Evolutionary conservation across 441 rosid species (phyloP), one percentile per base, ranked within the genome.

Genomic region (Metrosideros polymorpha): DNA sequence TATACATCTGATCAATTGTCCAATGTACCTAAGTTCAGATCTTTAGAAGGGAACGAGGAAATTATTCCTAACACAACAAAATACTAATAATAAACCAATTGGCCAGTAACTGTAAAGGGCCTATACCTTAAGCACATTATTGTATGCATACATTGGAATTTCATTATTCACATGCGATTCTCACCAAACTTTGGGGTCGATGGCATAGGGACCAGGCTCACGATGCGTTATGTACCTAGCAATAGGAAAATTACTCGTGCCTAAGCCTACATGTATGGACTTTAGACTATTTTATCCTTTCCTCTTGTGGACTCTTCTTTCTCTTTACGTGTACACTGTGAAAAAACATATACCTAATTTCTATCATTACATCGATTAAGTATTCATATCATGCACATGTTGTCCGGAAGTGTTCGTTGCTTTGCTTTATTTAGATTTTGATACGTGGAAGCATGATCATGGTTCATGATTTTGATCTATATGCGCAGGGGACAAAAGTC

Each of bases 401-500:
- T 5, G 3, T 35, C n/a, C 79, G 19, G 79, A 22, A 35, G 51
- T 39, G n/a, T 84, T 14, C 49, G 49, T 49, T n/a, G 35, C 42
- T 43, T 49, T 82, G 24, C 42, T 30, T 82, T 17, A 50, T 49
- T 45, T n/a, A 27, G 39, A n/a, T 49, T 47, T 49, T 82, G 18
- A 45, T 24, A 19, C 0, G n/a, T 66, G n/a, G 79, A 22, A 24
- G 45, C 79, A 49, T 57, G 82, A 43, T 30, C 42, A 82, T 42
- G 19, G 30, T 29, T 32, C 59, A 35, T 66, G 9, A 43, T n/a
- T 84, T 9, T 9, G 83, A 57, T 30, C 55, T 61, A 82, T 22
- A 14, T 42, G 22, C 53, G 61, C 59, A 88, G 92, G 92, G 86
- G 27, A 57, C 83, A 82, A 91, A 89, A 61, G 92, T 92, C 77